Base-by-base conservation (phyloP, 192 early-diverging fungal genomes). In the Funneliformis mosseae region DNA sequence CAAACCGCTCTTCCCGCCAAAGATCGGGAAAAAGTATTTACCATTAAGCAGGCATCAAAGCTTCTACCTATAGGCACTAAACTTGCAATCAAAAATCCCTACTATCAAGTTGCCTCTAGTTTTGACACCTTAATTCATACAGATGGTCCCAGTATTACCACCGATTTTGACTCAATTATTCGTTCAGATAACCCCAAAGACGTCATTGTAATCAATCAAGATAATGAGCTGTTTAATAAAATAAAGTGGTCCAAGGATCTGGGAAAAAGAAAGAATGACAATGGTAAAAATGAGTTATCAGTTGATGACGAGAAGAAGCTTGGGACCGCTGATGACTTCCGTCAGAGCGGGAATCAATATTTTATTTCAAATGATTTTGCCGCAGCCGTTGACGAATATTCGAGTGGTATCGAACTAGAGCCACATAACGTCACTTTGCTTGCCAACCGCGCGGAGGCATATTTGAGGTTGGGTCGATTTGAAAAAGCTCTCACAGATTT, bases 381-480 rank as follows among this genome's bases (percentile, higher is more conserved):
- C 10, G 5, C 38, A 18, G 67, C 67, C 0, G 28, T 69, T 18
- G 28, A 69, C 9, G 39, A 28, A 41, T 69, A 69, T 69, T 42
- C 67, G 9, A 28, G 5, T 69, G 67, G 67, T 39, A 69, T 69
- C 33, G 12, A 41, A 12, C 39, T 41, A 6, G 67, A 41, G 16
- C 67, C 16, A 41, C 23, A 41, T 69, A 69, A 41, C 27, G 72
- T n/a, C 27, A 74, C 72, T 27, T 28, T 74, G 38, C 33, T 33
- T 74, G 16, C 48, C 12, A 74, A 74, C 1, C 21, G 72, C 4
- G 72, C 72, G 27, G 48, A 74, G n/a, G 72, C 45, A 45, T 50
- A 74, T 74, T 55, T 74, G 8, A 8, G 72, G 23, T 74, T 50
- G 46, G 9, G 21, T 28, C 72, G 8, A 46, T 74, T 74, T 50